Base-by-base conservation (phyloP, 768 basidiomycete species). In the Lentinula edodes region DNA sequence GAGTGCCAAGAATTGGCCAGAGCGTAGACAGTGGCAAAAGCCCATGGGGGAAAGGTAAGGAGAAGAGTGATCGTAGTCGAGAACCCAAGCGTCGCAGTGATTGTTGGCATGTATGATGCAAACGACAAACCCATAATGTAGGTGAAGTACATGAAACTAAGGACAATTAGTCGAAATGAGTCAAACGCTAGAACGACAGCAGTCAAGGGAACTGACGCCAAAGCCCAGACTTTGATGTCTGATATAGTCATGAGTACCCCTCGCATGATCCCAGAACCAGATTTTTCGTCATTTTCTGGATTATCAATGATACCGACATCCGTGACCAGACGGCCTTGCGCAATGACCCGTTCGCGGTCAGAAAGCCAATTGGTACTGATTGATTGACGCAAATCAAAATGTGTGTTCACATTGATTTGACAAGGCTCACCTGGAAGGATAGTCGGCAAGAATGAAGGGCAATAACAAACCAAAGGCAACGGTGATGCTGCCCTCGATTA, bases 1-100 rank as follows among this genome's bases (percentile, higher is more conserved):
- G 89, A 86, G 69, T 87, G 85, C 65, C 84, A 64, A 4, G 63
- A 64, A 58, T 67, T 66, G 1, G 45, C 39, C 28, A 80, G 72
- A 0, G 78, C 75, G 34, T 65, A 61, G 32, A 74, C 55, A 6
- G 70, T 70, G 2, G 69, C 67, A 39, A 75, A 71, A 8, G 62
- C 67, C 67, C 71, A 80, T 15, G 78, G 78, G 7, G 74, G 77
- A 42, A 74, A 75, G 28, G 74, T 76, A 48, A 80, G 73, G 48
- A 80, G 71, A 10, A 80, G 69, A 6, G 77, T 74, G 42, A 74
- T 69, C 8, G 73, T 74, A 23, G 76, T 76, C 48, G 66, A 65
- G 69, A 70, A 74, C 23, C 73, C 74, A 56, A 79, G 73, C 5
- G 78, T 73, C 12, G 60, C 45, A 8, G 70, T 71, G n/a, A 74